Base-by-base conservation (phyloP, 192 early-diverging fungal genomes). In the Podila verticillata region DNA sequence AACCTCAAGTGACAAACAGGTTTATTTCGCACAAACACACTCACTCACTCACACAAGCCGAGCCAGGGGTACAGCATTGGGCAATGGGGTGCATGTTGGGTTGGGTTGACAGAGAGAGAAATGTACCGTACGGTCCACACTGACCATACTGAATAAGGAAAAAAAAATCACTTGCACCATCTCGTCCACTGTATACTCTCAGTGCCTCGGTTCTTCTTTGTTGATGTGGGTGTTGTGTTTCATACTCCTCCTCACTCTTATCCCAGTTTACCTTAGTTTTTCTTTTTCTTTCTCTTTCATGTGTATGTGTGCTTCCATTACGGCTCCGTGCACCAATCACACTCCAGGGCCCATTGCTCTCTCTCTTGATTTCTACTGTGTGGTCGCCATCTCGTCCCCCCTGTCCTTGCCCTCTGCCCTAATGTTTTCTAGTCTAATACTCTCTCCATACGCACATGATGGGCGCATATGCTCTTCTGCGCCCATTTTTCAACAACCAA, bases 271-370 rank as follows among this genome's bases (percentile, higher is more conserved):
- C 39, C 39, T 44, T 44, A 15, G 39, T 44, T 44, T 44, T 2
- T 44, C 15, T 0, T 44, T 15, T 15, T 44, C 39, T 2, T 15
- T 4, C n/a, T 44, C 39, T 44, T 54, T 54, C 51, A 54, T 54
- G 51, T 54, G 24, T 26, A 19, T 54, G 20, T 26, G 24, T 54
- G 51, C 51, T 7, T 26, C 51, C 20, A 26, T 10, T 26, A 26
- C 24, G 51, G 51, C 51, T 54, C 51, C 24, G 51, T 54, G 51
- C 51, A 54, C 51, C n/a, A n/a, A 54, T 54, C 51, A 24, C 51
- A 26, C 51, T 24, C 10, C 20, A 51, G 24, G 24, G 51, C n/a
- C 17, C 20, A n/a, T 5, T 47, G 44, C 48, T 49, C 19, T 19
- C 1, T n/a, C 5, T 2, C 17, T 24, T 54, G 10, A n/a, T 44